Percentiles rank a stretch among this genome's conserved stretches.
phyloP scores from a whole-genome alignment of 768 basidiomycete genomes.

The Tulasnella sp. region DNA sequence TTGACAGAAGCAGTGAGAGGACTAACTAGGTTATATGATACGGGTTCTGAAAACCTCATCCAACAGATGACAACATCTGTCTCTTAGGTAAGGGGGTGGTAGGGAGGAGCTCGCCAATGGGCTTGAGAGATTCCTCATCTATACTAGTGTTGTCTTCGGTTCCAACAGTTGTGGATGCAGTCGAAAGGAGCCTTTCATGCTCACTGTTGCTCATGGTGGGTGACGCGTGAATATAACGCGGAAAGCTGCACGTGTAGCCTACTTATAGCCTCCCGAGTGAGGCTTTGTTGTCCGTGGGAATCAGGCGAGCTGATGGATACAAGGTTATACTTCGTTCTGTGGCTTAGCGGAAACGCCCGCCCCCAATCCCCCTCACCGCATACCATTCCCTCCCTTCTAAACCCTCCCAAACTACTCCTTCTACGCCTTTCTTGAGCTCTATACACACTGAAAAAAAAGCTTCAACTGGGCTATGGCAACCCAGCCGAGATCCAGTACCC shows the following conservation, averaged over 20 bases:
- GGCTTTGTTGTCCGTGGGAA: no score
- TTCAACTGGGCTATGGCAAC: no score
- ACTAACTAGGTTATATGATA: constrained; percentile 28
- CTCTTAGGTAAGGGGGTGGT: constrained; percentile 30
- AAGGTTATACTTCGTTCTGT: no score
- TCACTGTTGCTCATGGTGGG: neutral
- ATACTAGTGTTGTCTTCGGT: constrained; percentile 32
- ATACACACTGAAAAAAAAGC: no score
- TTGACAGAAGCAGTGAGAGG: neutral
- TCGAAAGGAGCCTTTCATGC: neutral
- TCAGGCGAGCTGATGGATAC: no score
- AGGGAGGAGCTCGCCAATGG: neutral
- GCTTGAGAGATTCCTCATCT: constrained; percentile 38
- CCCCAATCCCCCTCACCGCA: no score
- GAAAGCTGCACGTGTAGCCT: constrained; percentile 14
- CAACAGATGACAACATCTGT: constrained; percentile 31
- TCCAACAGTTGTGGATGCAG: neutral
- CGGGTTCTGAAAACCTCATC: constrained; percentile 30
- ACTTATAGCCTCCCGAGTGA: neutral
- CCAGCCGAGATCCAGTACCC: no score
- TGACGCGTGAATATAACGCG: neutral
- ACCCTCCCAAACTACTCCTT: no score
- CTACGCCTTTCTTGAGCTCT: no score
- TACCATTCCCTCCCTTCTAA: no score
- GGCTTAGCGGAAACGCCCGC: no score